phyloP scores from a whole-genome alignment of 2,329 filamentous ascomycete genomes.

The Diaporthe ampelina region DNA sequence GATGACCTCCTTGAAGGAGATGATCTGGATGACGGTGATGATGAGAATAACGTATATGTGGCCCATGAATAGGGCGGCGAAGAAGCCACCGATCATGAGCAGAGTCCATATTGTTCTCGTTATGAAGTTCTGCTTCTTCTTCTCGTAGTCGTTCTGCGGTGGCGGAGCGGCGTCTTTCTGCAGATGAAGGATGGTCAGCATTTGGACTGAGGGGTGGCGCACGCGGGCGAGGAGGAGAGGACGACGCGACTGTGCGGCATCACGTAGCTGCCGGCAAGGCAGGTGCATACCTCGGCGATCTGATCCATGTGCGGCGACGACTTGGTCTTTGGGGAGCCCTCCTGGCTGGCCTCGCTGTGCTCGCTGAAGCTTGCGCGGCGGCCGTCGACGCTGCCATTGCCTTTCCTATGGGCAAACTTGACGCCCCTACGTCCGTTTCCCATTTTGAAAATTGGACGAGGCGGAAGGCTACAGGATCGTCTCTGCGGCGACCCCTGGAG shows the following conservation, averaged over 20 bases:
- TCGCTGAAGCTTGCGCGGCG: constrained; percentile 81
- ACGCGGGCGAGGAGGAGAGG: not conserved
- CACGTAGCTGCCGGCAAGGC: no score
- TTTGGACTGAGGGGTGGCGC: not conserved
- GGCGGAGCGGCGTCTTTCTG: constrained; percentile 61
- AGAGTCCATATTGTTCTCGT: constrained; percentile 98
- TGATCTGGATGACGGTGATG: constrained; percentile 93
- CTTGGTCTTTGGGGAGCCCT: constrained; percentile 58
- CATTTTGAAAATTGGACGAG: constrained; percentile 45
- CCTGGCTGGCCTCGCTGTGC: constrained; percentile 76
- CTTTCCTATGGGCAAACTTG: constrained; percentile 66
- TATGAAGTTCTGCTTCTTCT: constrained; percentile 99
- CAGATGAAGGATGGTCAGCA: constrained; percentile 42
- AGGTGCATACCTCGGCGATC: constrained; percentile 54
- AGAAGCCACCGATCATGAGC: constrained; percentile 96
- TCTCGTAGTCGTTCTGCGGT: constrained; percentile 82
- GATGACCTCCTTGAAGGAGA: constrained; percentile 99
- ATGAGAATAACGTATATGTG: constrained; percentile 97
- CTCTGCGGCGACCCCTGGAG: not conserved
- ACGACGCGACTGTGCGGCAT: constrained; percentile 26
- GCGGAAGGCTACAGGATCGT: not conserved
- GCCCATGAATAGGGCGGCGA: constrained; percentile 91
- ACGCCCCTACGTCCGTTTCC: constrained; percentile 64
- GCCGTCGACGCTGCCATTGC: constrained; percentile 64
- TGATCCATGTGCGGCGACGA: constrained; percentile 51